Evolutionary conservation across 139 green algal genomes (phyloP), one percentile per base, ranked within the genome.

Genomic region (Spirogloea muscicola): DNA sequence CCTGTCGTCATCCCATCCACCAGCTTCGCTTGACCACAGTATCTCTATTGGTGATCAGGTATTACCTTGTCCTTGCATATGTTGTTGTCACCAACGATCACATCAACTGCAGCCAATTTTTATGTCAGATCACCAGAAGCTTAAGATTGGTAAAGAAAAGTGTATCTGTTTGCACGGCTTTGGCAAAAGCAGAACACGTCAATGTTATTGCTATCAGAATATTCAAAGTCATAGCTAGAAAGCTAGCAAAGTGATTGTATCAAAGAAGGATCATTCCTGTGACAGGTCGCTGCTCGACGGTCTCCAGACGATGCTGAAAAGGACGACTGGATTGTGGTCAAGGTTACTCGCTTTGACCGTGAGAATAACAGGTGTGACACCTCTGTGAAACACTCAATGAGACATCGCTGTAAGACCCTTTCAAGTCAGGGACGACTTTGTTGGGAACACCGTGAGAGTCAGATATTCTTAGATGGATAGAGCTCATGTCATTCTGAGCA

Each of bases 271-370:
- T 6, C 40, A 6, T 33, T 6, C 18, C 9, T 62, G 52, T 31
- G 9, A 38, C 73, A 81, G 67, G 73, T 81, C 18, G 68, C 73
- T 25, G 73, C 73, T 58, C 43, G 73, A 34, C 44, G 79, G 6
- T 44, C 68, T 72, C 33, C 49, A 18, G 72, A 81, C 52, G 67
- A 79, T 10, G 73, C 36, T 55, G 44, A 25, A 6, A 80, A 80
- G 3, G 66, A 81, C 43, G 73, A 81, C 3, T 81, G 73, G 73
- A 81, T 81, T 43, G 42, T 81, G 7, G 73, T 81, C 46, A 81
- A 78, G 29, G 73, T 81, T 3, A 73, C 46, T 1, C 25, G 49
- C 10, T 82, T 63, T 25, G 67, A 81, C 40, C 48, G 46, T 36
- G 66, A 81, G 21, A 74, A 33, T 25, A 78, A 73, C 33, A 76